These are phyloP conservation scores for Colletotrichum musicola DNA, from an alignment of 2,329 filamentous ascomycete species.

Conservation along the genomic window DNA sequence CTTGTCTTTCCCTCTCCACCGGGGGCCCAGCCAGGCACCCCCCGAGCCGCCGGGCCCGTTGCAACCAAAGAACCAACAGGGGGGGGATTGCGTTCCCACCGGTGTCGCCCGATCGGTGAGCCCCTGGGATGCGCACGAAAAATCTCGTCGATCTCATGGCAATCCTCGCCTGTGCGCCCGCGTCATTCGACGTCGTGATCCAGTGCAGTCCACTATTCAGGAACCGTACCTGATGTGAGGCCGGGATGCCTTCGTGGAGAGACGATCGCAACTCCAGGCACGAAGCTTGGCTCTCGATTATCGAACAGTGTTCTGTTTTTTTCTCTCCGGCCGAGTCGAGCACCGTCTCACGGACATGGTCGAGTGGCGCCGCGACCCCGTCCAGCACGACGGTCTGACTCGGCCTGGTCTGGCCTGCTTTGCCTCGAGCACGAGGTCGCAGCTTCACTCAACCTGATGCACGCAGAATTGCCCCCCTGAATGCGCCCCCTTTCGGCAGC, in stretches of 20 bases:
- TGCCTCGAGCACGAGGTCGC: conserved; percentile 4
- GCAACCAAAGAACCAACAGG: conserved; percentile 10
- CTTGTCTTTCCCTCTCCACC: conserved; percentile 13
- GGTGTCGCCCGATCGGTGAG: conserved; percentile 24
- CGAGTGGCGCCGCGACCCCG: background rate
- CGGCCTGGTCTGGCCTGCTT: background rate
- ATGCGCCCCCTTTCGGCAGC: background rate
- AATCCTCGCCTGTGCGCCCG: conserved; percentile 25
- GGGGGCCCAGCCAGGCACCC: conserved; percentile 5
- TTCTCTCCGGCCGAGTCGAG: conserved; percentile 6
- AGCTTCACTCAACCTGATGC: conserved; percentile 31
- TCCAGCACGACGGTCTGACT: conserved; percentile 5
- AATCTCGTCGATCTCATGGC: conserved; percentile 27
- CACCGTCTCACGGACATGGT: background rate
- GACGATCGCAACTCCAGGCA: conserved; percentile 18
- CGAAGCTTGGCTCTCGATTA: conserved; percentile 24
- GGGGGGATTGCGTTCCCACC: conserved; percentile 10
- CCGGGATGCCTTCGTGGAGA: conserved; percentile 28
- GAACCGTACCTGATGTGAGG: conserved; percentile 12
- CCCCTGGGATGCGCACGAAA: background rate
- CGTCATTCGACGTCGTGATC: background rate
- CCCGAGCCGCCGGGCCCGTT: conserved; percentile 21
- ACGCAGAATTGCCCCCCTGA: conserved; percentile 19
- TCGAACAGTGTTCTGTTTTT: background rate
- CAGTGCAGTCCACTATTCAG: conserved; percentile 16